Evolutionary conservation across 2,329 filamentous ascomycete species (phyloP).

Genomic region (Aspergillus clavatus): DNA sequence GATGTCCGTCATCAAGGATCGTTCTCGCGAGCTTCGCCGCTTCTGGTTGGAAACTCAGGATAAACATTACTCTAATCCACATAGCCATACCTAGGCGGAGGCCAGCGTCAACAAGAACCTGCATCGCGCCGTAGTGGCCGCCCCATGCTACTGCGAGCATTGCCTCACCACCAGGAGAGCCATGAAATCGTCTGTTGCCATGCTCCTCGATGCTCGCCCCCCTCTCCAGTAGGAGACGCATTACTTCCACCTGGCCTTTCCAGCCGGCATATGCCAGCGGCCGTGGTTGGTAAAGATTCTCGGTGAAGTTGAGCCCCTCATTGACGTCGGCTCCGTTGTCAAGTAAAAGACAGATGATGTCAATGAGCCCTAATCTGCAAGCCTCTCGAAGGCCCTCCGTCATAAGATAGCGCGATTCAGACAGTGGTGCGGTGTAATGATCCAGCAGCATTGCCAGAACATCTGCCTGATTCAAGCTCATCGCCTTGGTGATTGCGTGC

Average conservation of each 20-base stretch:
- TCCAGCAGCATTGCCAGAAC: not conserved
- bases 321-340: conserved; percentile 2
- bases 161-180: not conserved
- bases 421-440: not conserved
- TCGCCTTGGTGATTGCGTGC: not conserved
- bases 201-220: not conserved
- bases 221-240: not conserved
- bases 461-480: not conserved
- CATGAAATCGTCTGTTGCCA: not conserved
- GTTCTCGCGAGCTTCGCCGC: not conserved
- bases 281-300: not conserved
- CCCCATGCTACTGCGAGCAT: conserved; percentile 1
- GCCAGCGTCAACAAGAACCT: not conserved
- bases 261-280: not conserved
- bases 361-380: not conserved
- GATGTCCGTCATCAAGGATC: not conserved
- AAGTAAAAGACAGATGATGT: not conserved
- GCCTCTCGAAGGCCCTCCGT: conserved; percentile 1
- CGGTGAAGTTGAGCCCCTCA: not conserved
- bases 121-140: not conserved
- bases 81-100: not conserved
- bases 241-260: not conserved
- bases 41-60: not conserved
- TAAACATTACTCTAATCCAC: not conserved
- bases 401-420: not conserved